Conservation (phyloP, 1,284 basidiomycete species). For the Hymenochaete sp. region DNA sequence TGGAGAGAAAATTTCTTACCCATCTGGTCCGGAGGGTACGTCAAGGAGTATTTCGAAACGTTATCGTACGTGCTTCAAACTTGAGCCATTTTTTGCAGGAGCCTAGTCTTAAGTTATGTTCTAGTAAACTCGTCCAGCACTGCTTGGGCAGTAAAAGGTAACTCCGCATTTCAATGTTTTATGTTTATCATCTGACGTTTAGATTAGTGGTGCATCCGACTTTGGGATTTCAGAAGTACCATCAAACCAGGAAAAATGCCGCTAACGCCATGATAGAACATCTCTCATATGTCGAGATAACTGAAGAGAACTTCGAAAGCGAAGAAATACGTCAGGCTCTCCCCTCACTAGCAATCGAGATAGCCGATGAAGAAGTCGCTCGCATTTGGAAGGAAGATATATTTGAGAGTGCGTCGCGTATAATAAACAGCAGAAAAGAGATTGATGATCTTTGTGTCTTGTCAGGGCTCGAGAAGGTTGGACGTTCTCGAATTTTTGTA, state of each 20-base stretch:
- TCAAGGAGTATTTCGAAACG: neutral
- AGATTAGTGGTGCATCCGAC: neutral
- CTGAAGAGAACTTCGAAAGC: neutral
- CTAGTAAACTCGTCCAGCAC: neutral
- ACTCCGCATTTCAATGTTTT: neutral
- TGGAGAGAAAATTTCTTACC: no score
- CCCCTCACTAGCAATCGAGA: no score
- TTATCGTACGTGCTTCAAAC: neutral
- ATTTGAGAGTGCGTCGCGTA: neutral
- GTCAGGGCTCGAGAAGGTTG: neutral
- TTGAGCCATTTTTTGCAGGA: neutral
- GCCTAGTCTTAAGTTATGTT: neutral
- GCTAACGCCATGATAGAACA: neutral
- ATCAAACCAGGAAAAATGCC: neutral
- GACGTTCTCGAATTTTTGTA: neutral
- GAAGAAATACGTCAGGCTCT: no score
- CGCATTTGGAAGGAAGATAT: neutral
- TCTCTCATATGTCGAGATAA: neutral
- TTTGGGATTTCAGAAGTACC: constrained; percentile 1
- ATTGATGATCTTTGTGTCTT: neutral
- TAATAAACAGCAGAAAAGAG: neutral
- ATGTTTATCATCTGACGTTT: neutral
- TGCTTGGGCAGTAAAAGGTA: constrained; percentile 1
- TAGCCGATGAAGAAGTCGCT: no score
- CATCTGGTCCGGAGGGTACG: neutral